A percentile compares a stretch with the other conserved stretches of the same genome.
Conservation (phyloP, 352 stramenopile species). For the Globisporangium radiosum region DNA sequence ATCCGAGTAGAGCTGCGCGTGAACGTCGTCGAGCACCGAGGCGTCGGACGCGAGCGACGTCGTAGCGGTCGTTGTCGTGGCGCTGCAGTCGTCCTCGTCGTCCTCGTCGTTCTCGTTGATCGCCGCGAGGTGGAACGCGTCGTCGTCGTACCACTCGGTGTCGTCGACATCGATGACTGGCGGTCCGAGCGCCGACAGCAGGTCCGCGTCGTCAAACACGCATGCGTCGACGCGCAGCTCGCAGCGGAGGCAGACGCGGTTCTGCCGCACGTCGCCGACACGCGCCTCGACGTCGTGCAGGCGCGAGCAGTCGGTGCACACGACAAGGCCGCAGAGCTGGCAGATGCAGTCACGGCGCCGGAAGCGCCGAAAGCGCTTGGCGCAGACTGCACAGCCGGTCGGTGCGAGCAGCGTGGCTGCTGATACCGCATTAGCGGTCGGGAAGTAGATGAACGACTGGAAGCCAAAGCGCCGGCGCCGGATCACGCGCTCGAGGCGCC, state of each 20-base stretch:
- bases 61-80: constrained; percentile 1
- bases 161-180: constrained; percentile 34
- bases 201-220: constrained; percentile 39
- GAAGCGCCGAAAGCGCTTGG: constrained; percentile 32
- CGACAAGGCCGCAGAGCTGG: constrained; percentile 41
- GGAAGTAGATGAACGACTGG: constrained; percentile 64
- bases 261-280: constrained; percentile 32
- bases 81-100: constrained; percentile 13
- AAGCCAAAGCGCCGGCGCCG: constrained; percentile 57
- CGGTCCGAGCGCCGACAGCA: constrained; percentile 34
- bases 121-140: constrained; percentile 9
- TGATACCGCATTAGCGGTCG: constrained; percentile 5
- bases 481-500: constrained; percentile 61
- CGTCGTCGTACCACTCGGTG: constrained; percentile 28
- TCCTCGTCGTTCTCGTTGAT: constrained; percentile 19
- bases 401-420: constrained; percentile 16
- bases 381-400: constrained; percentile 35
- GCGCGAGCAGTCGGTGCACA: constrained; percentile 37
- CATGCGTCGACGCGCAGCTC: constrained; percentile 40
- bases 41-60: not conserved
- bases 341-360: constrained; percentile 44
- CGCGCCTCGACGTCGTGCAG: constrained; percentile 37
- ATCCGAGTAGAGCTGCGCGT: constrained; percentile 33
- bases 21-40: constrained; percentile 18
- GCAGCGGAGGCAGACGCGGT: constrained; percentile 35